Conservation (phyloP, 169 alveolate genomes). For the Plasmodium gallinaceum region DNA sequence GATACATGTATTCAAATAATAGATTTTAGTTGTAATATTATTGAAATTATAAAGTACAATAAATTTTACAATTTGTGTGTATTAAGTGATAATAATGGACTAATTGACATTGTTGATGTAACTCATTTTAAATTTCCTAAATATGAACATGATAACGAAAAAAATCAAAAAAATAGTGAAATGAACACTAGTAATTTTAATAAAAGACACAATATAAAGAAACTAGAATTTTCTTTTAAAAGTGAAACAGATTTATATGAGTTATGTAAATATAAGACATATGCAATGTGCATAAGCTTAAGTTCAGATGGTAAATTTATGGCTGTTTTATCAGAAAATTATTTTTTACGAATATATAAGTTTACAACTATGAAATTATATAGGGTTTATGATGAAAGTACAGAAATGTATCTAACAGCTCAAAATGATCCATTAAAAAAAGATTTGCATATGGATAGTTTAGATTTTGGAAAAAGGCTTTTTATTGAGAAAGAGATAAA, state of each 20-base stretch:
- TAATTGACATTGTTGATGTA: conserved; percentile 87
- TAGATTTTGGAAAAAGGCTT: conserved; percentile 93
- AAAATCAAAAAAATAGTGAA: not conserved
- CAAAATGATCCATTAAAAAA: conserved; percentile 89
- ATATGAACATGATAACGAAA: not conserved
- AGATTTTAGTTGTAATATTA: conserved; percentile 32
- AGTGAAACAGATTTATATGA: conserved; percentile 94
- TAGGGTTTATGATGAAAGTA: conserved; percentile 90
- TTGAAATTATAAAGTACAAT: conserved; percentile 82
- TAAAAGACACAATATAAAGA: conserved; percentile 76
- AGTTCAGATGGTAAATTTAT: conserved; percentile 88
- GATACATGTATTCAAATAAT: conserved; percentile 42
- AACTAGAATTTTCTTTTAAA: conserved; percentile 78
- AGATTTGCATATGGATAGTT: conserved; percentile 89
- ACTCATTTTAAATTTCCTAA: conserved; percentile 86
- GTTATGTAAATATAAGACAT: conserved; percentile 86
- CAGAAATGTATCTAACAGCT: conserved; percentile 88
- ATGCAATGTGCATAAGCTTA: conserved; percentile 86
- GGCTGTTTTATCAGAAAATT: conserved; percentile 89
- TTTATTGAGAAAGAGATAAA: conserved; percentile 94
- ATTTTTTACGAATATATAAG: conserved; percentile 88
- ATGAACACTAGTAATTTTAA: conserved; percentile 3
- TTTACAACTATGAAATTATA: conserved; percentile 90
- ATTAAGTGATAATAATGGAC: conserved; percentile 86
- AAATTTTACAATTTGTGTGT: conserved; percentile 81